Evolutionary conservation across 2,329 filamentous ascomycete genomes (phyloP).

Genomic region (Trichoderma sp.): DNA sequence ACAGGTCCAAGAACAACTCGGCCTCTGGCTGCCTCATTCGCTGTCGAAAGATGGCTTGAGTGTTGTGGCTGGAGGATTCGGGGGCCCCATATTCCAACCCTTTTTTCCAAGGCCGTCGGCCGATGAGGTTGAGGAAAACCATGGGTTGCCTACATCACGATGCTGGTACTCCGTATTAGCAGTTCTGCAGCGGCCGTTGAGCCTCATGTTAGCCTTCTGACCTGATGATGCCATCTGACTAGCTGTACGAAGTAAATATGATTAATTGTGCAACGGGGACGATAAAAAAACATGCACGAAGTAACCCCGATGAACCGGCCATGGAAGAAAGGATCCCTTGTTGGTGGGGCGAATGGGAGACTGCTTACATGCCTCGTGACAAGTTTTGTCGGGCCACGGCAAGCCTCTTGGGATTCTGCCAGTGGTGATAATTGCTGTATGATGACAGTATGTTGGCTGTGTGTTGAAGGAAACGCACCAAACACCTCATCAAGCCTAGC

Average conservation of each 20-base stretch:
- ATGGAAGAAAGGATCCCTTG: background rate
- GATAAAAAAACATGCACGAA: background rate
- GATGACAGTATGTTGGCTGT: background rate
- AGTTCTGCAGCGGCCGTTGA: background rate
- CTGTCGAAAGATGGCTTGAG: conserved; percentile 59
- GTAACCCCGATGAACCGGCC: background rate
- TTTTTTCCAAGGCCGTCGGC: conserved; percentile 88
- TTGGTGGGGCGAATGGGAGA: background rate
- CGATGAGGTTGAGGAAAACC: conserved; percentile 89
- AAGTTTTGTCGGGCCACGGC: background rate
- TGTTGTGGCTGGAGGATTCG: conserved; percentile 56
- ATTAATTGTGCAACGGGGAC: background rate
- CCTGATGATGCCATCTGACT: background rate
- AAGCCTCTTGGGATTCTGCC: background rate
- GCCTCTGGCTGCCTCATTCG: conserved; percentile 65
- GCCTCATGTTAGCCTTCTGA: conserved; percentile 8
- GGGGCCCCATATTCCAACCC: conserved; percentile 85
- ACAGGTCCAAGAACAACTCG: conserved; percentile 86
- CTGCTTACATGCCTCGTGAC: conserved; percentile 7
- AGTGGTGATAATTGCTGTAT: background rate
- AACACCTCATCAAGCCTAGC: background rate
- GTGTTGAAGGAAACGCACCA: background rate
- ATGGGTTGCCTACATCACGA: conserved; percentile 68
- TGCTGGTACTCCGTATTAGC: background rate
- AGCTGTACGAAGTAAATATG: background rate